Evolutionary conservation across 495 filamentous ascomycete species (phyloP).

Genomic region (Podospora anserina): DNA sequence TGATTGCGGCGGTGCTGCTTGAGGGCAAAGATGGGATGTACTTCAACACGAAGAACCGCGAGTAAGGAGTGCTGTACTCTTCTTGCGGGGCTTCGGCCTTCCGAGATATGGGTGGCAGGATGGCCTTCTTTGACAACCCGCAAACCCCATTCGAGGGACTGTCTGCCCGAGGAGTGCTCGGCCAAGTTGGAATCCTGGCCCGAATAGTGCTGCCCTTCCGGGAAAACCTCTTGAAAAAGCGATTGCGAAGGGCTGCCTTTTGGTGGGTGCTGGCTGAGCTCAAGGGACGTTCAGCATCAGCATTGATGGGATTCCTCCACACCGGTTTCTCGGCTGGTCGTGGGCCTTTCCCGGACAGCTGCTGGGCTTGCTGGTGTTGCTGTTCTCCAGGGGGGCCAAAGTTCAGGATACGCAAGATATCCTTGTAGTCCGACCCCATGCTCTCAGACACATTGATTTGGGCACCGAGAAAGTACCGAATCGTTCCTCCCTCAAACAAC

Average conservation of each 20-base stretch:
- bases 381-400: conserved; percentile 18
- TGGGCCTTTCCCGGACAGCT: neutral
- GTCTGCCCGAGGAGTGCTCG: too few species aligned
- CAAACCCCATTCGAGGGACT: neutral
- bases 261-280: neutral
- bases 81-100: conserved; percentile 3
- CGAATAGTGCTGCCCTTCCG: conserved; percentile 4
- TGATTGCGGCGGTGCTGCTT: neutral
- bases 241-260: conserved; percentile 16
- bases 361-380: neutral
- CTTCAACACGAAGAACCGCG: conserved; percentile 41
- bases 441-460: conserved; percentile 57
- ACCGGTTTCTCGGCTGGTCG: conserved; percentile 7
- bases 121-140: neutral
- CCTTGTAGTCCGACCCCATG: conserved; percentile 44
- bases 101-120: neutral
- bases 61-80: conserved; percentile 43
- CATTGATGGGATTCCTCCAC: neutral
- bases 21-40: conserved; percentile 13
- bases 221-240: conserved; percentile 27
- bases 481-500: conserved; percentile 42
- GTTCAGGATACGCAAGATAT: conserved; percentile 50
- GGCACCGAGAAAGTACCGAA: conserved; percentile 51
- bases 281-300: conserved; percentile 1
- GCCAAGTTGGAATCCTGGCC: neutral